These are phyloP conservation scores for Penicillium griseofulvum DNA, from an alignment of 2,329 filamentous ascomycete genomes.

Conservation along the genomic window DNA sequence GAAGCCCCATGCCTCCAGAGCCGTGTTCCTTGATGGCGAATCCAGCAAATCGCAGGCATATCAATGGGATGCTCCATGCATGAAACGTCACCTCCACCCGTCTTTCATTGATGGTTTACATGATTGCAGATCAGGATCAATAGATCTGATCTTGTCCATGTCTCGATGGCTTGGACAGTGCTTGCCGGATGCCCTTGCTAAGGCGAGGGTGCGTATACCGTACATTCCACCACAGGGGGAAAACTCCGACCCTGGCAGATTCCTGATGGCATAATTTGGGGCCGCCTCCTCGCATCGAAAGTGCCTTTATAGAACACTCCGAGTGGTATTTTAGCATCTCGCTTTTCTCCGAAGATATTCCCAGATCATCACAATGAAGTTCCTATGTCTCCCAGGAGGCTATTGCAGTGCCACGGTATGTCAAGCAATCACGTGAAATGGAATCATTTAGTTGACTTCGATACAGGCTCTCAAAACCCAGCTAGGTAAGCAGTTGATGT, in stretches of 20 bases:
- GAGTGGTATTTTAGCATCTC: not conserved
- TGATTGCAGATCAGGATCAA: conserved; percentile 2
- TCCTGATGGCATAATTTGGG: not conserved
- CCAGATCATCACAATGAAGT: conserved; percentile 16
- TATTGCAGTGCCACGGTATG: conserved; percentile 21
- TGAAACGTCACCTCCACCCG: not conserved
- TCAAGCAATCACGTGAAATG: not conserved
- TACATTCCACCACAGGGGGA: conserved; percentile 18
- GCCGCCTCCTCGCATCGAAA: not conserved
- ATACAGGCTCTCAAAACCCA: conserved; percentile 17
- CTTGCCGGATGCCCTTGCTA: conserved; percentile 17
- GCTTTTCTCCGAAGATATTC: not conserved
- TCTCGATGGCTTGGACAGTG: not conserved
- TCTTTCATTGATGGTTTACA: not conserved
- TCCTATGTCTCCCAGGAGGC: conserved; percentile 22
- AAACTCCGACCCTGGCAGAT: conserved; percentile 11
- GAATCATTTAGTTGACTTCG: not conserved
- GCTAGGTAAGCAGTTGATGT: conserved; percentile 11
- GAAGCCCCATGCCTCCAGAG: conserved; percentile 4
- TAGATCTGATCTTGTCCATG: not conserved
- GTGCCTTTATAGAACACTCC: conserved; percentile 1
- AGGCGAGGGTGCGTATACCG: conserved; percentile 17
- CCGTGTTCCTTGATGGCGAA: conserved; percentile 13
- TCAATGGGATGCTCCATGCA: conserved; percentile 2
- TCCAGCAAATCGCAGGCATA: not conserved